Percentiles rank a stretch among this genome's conserved stretches.
These are phyloP conservation scores for Termitomyces sp. DNA, from an alignment of 768 basidiomycete genomes.

Conservation along the genomic window DNA sequence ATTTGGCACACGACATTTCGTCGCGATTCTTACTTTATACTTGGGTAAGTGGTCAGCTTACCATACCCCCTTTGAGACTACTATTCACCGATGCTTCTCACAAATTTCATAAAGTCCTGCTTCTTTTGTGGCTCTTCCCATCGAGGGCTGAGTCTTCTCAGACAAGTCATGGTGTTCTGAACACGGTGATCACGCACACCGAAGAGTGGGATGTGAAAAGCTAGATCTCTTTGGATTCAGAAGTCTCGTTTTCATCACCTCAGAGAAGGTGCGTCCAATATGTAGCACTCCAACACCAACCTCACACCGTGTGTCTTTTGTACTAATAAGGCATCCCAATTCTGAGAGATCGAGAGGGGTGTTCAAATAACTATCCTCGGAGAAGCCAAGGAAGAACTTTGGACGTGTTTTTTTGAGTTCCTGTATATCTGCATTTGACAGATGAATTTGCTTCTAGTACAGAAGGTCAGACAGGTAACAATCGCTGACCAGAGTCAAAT, in stretches of 20 bases:
- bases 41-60: too few relatives aligned
- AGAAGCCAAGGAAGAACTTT: neutral
- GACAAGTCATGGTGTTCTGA: too few relatives aligned
- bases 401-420: neutral
- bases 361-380: neutral
- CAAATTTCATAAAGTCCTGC: too few relatives aligned
- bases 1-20: neutral
- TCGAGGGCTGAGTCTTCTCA: too few relatives aligned
- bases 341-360: neutral
- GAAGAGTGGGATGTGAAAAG: too few relatives aligned
- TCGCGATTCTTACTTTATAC: neutral
- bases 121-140: too few relatives aligned
- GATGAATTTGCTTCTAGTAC: neutral
- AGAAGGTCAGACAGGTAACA: neutral
- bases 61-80: too few relatives aligned
- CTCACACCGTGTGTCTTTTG: neutral
- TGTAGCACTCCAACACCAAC: neutral
- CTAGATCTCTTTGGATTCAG: too few relatives aligned
- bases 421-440: neutral
- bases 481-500: neutral
- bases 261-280: neutral
- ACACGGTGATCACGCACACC: too few relatives aligned
- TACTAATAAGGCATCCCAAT: neutral
- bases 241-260: too few relatives aligned
- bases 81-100: too few relatives aligned